Percentiles rank a stretch among this genome's conserved stretches.
Evolutionary conservation across 2,329 filamentous ascomycete genomes (phyloP).

Genomic region (Thermoascus crustaceus): DNA sequence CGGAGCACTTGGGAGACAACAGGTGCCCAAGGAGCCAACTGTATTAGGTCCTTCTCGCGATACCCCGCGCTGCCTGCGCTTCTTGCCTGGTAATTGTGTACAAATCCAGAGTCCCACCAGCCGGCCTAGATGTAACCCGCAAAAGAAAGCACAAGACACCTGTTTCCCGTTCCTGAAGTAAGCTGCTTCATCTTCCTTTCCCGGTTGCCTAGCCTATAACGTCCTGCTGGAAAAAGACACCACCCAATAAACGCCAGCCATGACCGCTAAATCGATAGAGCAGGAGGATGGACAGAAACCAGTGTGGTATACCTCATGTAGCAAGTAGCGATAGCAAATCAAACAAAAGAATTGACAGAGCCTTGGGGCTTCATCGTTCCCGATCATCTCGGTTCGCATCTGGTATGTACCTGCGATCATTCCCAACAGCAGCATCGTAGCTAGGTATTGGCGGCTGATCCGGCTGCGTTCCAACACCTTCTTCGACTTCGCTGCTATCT

Average conservation of each 20-base stretch:
- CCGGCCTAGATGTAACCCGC: no score
- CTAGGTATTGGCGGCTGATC: constrained; percentile 66
- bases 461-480: constrained; percentile 40
- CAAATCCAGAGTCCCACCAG: no score
- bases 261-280: constrained; percentile 20
- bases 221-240: constrained; percentile 8
- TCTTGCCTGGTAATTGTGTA: no score
- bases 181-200: constrained; percentile 12
- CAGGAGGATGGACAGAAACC: constrained; percentile 4
- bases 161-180: constrained; percentile 14
- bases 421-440: constrained; percentile 65
- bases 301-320: constrained; percentile 3
- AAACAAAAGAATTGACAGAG: constrained; percentile 2
- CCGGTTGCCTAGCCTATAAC: constrained; percentile 12
- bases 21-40: no score
- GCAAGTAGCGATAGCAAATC: not conserved
- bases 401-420: constrained; percentile 12
- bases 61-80: no score
- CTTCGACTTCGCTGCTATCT: constrained; percentile 48
- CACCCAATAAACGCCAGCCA: constrained; percentile 18
- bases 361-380: not conserved
- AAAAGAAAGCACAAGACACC: constrained; percentile 1
- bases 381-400: constrained; percentile 3
- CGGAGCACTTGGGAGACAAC: no score
- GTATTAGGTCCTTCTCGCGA: no score